A percentile compares a stretch with the other conserved stretches of the same genome.
Evolutionary conservation across 306 rosid genomes (phyloP).

Genomic region (Cucumis hystrix): DNA sequence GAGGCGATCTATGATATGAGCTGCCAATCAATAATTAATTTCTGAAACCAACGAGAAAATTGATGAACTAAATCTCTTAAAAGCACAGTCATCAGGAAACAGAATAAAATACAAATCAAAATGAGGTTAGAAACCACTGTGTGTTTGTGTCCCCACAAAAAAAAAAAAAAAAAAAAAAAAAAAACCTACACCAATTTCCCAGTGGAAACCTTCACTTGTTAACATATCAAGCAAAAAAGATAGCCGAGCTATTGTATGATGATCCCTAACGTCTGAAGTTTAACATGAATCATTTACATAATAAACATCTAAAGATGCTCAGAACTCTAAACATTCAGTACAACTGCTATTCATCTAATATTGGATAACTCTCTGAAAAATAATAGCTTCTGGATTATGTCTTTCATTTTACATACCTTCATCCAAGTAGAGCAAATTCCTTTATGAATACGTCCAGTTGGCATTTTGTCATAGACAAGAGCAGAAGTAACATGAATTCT

Average conservation of each 20-base stretch:
- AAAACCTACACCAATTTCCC: neutral
- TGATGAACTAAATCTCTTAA: neutral
- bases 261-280: neutral
- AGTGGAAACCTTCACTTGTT: neutral
- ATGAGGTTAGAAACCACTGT: neutral
- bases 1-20: neutral
- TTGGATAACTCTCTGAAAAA: neutral
- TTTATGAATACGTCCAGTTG: conserved; percentile 70
- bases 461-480: conserved; percentile 61
- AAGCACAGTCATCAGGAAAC: neutral
- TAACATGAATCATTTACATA: neutral
- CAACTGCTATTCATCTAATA: neutral
- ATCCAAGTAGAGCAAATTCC: conserved; percentile 99
- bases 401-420: conserved; percentile 43
- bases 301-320: neutral
- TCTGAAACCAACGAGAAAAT: neutral
- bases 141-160: neutral
- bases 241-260: neutral
- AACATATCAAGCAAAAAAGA: neutral
- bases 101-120: neutral
- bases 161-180: neutral
- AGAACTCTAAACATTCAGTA: neutral
- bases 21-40: neutral
- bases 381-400: neutral
- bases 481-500: conserved; percentile 97